Evolutionary conservation across 169 alveolate genomes (phyloP), one percentile per base, ranked within the genome.

Genomic region (Plasmodium coatneyi): DNA sequence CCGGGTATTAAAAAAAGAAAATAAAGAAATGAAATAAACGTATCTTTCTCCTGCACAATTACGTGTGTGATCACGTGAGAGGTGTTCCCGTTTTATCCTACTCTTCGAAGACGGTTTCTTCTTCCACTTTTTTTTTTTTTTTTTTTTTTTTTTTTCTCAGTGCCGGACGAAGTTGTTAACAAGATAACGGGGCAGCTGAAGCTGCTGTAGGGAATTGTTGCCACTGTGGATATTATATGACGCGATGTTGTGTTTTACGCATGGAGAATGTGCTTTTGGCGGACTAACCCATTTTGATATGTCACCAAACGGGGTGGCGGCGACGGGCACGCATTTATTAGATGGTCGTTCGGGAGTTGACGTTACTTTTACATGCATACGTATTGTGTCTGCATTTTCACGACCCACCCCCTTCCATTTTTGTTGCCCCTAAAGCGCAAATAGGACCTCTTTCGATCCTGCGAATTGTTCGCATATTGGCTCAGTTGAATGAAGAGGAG

Each of bases 1-100:
- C 99, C 99, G 70, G 99, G 98, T 96, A 43, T 92, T 10, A 19
- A 34, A 4, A 72, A 34, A 82, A 28, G 30, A 46, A 41, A 78
- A 22, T 1, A 66, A 25, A 66, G 7, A 34, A 34, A 19, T 28
- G 22, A 28, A 54, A 82, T 54, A 82, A 34, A 9, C n/a, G 43
- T 39, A 12, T 12, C 7, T 12, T 49, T 49, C 60, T 49, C 12
- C 60, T 16, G 22, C 19, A 14, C 60, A 14, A 49, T 22, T 14
- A 49, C 52, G 34, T 22, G 34, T 9, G 76, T 10, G 3, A 9
- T 22, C 39, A 5, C 36, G 76, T 32, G 74, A 60, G 7, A 3
- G 74, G 39, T 41, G 22, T 34, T 14, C 43, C 71, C n/a, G 60
- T 81, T 28, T 82, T 66, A 80, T 80, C 74, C 16, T 3, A 19